A percentile compares a stretch with the other conserved stretches of the same genome.
Conservation (phyloP, 2,329 filamentous ascomycete genomes). For the Aspergillus pseudoterreus region DNA sequence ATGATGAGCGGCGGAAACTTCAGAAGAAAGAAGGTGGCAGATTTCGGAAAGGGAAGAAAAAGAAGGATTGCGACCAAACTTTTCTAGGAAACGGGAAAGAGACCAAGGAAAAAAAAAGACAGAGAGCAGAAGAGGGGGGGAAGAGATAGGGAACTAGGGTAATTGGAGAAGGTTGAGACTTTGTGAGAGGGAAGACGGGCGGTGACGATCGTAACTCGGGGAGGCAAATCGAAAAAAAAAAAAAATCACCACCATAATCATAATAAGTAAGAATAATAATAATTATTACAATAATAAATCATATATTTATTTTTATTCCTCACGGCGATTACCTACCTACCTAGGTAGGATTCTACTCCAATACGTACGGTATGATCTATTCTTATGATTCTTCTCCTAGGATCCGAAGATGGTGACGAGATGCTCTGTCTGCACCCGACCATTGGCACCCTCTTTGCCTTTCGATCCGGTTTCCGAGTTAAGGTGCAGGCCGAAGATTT, state of each 20-base stretch:
- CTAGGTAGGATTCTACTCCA: too few relatives aligned
- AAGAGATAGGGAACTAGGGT: slow-evolving; percentile 4
- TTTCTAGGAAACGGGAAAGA: neutral
- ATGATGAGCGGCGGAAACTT: slow-evolving; percentile 18
- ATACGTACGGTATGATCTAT: too few relatives aligned
- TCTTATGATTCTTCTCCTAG: too few relatives aligned
- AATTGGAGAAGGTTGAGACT: slow-evolving; percentile 15
- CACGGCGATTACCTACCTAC: too few relatives aligned
- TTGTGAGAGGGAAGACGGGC: slow-evolving; percentile 11
- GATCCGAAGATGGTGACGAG: too few relatives aligned
- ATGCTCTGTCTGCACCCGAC: too few relatives aligned
- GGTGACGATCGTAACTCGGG: slow-evolving; percentile 23
- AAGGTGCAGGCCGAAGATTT: neutral
- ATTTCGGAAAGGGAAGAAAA: slow-evolving; percentile 6
- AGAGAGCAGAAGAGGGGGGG: neutral
- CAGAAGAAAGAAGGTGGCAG: slow-evolving; percentile 8
- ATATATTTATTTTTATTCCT: neutral
- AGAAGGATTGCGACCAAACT: slow-evolving; percentile 1
- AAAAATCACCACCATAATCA: neutral
- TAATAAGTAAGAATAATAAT: neutral
- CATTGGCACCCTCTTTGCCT: neutral
- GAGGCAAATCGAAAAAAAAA: slow-evolving; percentile 15
- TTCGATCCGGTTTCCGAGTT: neutral
- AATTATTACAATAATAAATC: neutral
- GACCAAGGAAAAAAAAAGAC: slow-evolving; percentile 3